A percentile compares a stretch with the other conserved stretches of the same genome.
Evolutionary conservation across 2,329 filamentous ascomycete genomes (phyloP).

Genomic region (Colletotrichum tabaci): DNA sequence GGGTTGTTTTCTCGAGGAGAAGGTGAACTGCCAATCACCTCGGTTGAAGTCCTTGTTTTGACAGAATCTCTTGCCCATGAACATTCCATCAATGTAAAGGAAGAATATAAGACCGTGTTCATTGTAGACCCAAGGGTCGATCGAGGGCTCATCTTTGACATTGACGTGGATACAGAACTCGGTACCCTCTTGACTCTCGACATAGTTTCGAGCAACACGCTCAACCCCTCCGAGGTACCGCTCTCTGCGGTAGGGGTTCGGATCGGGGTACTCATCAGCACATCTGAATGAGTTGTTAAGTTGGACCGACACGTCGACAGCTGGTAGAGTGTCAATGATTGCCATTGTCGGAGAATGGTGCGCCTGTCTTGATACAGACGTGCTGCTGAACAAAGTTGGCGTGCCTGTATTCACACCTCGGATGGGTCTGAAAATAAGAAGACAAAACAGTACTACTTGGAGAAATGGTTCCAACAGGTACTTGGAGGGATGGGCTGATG

Average conservation of each 20-base stretch:
- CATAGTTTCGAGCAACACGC: conserved; percentile 45
- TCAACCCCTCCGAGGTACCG: conserved; percentile 29
- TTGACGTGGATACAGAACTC: conserved; percentile 46
- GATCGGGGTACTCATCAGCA: conserved; percentile 33
- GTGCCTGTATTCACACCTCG: not conserved
- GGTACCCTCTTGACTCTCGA: conserved; percentile 49
- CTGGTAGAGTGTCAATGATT: conserved; percentile 27
- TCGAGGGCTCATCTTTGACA: conserved; percentile 28
- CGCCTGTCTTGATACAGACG: not conserved
- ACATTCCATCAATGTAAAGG: conserved; percentile 46
- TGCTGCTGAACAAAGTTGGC: not conserved
- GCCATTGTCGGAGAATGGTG: conserved; percentile 14
- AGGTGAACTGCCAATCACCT: conserved; percentile 22
- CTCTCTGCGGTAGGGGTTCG: not conserved
- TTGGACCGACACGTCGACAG: conserved; percentile 21
- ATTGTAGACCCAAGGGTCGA: conserved; percentile 48
- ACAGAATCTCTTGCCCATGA: conserved; percentile 37
- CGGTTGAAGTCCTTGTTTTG: conserved; percentile 11
- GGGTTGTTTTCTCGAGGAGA: conserved; percentile 23
- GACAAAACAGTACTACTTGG: not conserved
- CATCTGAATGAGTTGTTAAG: conserved; percentile 9
- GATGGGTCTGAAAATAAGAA: not conserved
- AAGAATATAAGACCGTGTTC: conserved; percentile 43
- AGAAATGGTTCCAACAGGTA: not conserved
- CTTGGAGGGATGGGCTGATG: not conserved